Evolutionary conservation across 257 asterid species (phyloP), one percentile per base, ranked within the genome.

Genomic region (Nicotiana tabacum): DNA sequence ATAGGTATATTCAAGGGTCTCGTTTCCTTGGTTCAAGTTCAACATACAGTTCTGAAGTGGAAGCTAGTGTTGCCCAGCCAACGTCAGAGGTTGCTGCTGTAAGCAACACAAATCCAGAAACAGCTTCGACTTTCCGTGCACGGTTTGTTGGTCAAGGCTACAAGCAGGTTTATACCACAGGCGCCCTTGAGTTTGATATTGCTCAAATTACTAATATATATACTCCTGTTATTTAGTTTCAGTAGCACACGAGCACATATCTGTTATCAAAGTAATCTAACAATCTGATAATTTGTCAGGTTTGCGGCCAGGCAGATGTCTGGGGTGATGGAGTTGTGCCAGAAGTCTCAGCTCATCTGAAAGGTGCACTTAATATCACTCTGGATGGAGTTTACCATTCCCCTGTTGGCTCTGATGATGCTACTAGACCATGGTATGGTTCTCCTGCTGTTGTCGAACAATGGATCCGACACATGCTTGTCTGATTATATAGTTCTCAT

Each of bases 311-410:
- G 79, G 97, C 96, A 35, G 95, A 92, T 77, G 96, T 93, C 68
- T 93, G 98, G 97, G 99, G 99, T 2, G 99, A 95, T 64, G 97
- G 97, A 39, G 93, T 95, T 17, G 98, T 93, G 83, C 99, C 99
- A 6, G 99, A 90, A 83, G 85, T 91, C 82, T 92, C 99, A n/a
- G 97, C 98, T 61, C 97, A 95, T 90, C 83, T 95, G 12, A 94
- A 92, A 81, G 99, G 99, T 16, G 98, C 98, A 18, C 88, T 93
- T 33, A 95, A 95, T 81, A 83, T 95, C 69, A 95, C 86, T 58
- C 67, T 92, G 37, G 97, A 93, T 4, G 94, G 99, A 29, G 97
- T 92, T 6, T 95, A 92, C 83, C 99, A 95, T 82, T 94, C 97
- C 0, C 97, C 97, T 0, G 97, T 93, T 15, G 98, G 97, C 35